Conservation (phyloP, 257 asterid species). For the Mentha longifolia region DNA sequence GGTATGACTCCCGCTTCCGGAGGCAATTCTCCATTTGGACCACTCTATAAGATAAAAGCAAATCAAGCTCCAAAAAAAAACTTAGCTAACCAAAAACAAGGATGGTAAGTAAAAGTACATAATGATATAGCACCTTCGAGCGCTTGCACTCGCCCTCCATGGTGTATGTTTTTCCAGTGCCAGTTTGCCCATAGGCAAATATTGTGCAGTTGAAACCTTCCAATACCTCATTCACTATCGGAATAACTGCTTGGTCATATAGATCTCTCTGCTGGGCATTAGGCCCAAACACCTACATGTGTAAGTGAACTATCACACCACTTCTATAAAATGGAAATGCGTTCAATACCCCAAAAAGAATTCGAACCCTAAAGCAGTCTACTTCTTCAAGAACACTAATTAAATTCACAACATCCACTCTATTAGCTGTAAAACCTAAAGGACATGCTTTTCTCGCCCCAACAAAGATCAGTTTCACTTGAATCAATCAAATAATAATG, state of each 20-base stretch:
- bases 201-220: constrained; percentile 93
- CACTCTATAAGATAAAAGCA: constrained; percentile 48
- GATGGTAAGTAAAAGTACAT: neutral
- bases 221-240: constrained; percentile 79
- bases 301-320: neutral
- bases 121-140: constrained; percentile 59
- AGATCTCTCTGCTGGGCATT: constrained; percentile 79
- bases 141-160: constrained; percentile 88
- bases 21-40: constrained; percentile 80
- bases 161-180: too few species aligned
- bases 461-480: constrained; percentile 4
- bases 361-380: neutral
- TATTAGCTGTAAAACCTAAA: constrained; percentile 20
- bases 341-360: neutral
- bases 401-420: neutral
- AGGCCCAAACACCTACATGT: constrained; percentile 81
- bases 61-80: constrained; percentile 15
- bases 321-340: neutral
- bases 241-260: constrained; percentile 80
- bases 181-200: constrained; percentile 93
- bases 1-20: constrained; percentile 88
- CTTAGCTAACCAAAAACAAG: neutral
- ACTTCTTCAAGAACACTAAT: neutral
- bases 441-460: neutral
- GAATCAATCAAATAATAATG: constrained; percentile 6